phyloP scores from a whole-genome alignment of 768 basidiomycete genomes.

The Roridomyces roridus region DNA sequence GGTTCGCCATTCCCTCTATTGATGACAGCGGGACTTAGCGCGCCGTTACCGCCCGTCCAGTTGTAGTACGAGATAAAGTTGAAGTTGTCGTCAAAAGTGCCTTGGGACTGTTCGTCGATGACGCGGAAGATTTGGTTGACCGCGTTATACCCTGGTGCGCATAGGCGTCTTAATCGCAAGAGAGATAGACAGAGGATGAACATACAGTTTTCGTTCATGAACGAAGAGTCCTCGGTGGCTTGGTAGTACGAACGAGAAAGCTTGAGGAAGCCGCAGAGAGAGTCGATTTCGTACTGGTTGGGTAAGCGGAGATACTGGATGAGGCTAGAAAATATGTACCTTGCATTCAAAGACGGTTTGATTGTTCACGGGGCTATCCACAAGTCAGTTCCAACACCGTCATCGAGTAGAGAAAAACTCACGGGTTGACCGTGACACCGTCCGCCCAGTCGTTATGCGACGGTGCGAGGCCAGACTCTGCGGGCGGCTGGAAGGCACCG shows the following conservation, averaged over 20 bases:
- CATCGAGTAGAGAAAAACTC: conserved; percentile 29
- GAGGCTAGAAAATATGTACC: conserved; percentile 38
- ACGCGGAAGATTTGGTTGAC: conserved; percentile 77
- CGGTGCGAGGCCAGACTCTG: conserved; percentile 70
- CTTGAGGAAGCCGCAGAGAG: conserved; percentile 80
- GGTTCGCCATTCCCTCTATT: conserved; percentile 81
- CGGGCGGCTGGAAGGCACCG: conserved; percentile 82
- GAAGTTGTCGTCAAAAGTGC: conserved; percentile 71
- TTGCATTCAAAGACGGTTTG: conserved; percentile 85
- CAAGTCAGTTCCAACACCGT: not conserved
- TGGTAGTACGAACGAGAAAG: conserved; percentile 75
- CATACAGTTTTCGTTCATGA: conserved; percentile 75
- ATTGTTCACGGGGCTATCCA: conserved; percentile 65
- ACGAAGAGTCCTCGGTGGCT: conserved; percentile 72
- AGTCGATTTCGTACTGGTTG: conserved; percentile 82
- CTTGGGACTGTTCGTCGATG: conserved; percentile 78
- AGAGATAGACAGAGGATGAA: conserved; percentile 4
- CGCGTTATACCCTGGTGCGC: conserved; percentile 63
- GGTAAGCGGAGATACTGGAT: not conserved
- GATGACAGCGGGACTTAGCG: conserved; percentile 65
- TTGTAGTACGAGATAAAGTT: conserved; percentile 81
- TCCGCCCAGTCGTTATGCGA: conserved; percentile 74
- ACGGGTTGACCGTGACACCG: conserved; percentile 78
- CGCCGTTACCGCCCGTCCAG: conserved; percentile 78
- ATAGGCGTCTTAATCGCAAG: too few relatives aligned